Evolutionary conservation across 2,329 filamentous ascomycete species (phyloP), one percentile per base, ranked within the genome.

Genomic region (Madurella mycetomatis): DNA sequence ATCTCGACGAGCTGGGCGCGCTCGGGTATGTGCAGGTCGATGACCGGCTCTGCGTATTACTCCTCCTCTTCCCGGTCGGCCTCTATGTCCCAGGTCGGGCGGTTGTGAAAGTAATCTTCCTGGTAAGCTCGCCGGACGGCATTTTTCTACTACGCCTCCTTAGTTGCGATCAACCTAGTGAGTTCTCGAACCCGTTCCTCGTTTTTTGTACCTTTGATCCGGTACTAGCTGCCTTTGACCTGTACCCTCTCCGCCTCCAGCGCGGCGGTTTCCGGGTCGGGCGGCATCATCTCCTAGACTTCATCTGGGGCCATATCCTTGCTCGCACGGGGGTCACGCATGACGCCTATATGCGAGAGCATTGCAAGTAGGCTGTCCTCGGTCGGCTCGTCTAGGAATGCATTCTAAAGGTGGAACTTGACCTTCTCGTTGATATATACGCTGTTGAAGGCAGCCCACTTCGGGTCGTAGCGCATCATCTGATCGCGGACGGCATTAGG

Each of bases 221-320:
- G 53, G 51, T 67, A 67, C 18, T 51, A 47, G 30, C 65, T 60
- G 31, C 60, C 52, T 59, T 68, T 69, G 7, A 69, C 61, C 19
- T 49, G 9, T 47, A 25, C 58, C 49, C 58, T 53, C 54, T 51
- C 17, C 31, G 41, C 42, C 50, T 69, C 54, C 18, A 67, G 54
- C 31, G 55, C 45, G 9, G 57, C 39, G 52, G 68, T 67, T 55
- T 67, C 56, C 18, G 58, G 65, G 55, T 69, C 62, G 17, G 55
- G 57, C 18, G 53, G 57, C 17, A 66, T 50, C 32, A 40, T 40
- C 16, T 53, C 61, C 63, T 51, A 68, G 42, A 68, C 62, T 51
- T 69, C 55, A 9, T 66, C 42, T 17, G 63, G 66, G 9, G 69
- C 66, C 56, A 69, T 69, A 47, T 70, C 61, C 45, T 47, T 50